A percentile compares a stretch with the other conserved stretches of the same genome.
phyloP scores from a whole-genome alignment of 2,329 filamentous ascomycete species.

The Aureobasidium sp. region DNA sequence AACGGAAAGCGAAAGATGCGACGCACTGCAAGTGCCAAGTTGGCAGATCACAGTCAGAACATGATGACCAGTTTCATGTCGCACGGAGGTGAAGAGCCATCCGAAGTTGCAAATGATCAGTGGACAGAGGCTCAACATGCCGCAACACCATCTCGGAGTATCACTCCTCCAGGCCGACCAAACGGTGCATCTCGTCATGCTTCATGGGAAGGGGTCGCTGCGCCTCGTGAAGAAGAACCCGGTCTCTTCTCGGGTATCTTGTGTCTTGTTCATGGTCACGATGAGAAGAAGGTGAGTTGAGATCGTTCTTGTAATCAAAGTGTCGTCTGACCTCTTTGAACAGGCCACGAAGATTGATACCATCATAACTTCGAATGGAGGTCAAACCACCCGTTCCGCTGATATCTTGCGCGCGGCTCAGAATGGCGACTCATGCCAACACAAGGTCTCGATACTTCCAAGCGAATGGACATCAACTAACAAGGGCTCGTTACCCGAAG shows the following conservation, averaged over 20 bases:
- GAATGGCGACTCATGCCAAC: constrained; percentile 20
- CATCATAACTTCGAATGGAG: constrained; percentile 26
- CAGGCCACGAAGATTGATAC: not conserved
- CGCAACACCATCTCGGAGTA: not conserved
- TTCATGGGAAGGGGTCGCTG: not conserved
- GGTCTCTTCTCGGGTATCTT: constrained; percentile 27
- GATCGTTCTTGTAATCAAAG: not conserved
- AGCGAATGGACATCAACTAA: constrained; percentile 27
- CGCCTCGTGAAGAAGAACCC: constrained; percentile 8
- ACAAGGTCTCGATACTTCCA: constrained; percentile 30
- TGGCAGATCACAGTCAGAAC: constrained; percentile 70
- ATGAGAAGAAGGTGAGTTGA: not conserved
- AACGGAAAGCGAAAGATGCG: constrained; percentile 72
- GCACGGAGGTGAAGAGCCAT: constrained; percentile 18
- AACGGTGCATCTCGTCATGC: not conserved
- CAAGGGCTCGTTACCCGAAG: constrained; percentile 19
- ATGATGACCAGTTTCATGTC: constrained; percentile 85
- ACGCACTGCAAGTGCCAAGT: constrained; percentile 76
- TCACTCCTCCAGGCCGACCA: not conserved
- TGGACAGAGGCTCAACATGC: constrained; percentile 1
- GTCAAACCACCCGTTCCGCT: constrained; percentile 21
- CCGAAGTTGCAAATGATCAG: not conserved
- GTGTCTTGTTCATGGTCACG: constrained; percentile 15
- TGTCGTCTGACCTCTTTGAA: not conserved
- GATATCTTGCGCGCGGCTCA: constrained; percentile 22